A percentile compares a stretch with the other conserved stretches of the same genome.
These are phyloP conservation scores for Bondarzewia mesenterica DNA, from an alignment of 1,284 basidiomycete species.

Conservation along the genomic window DNA sequence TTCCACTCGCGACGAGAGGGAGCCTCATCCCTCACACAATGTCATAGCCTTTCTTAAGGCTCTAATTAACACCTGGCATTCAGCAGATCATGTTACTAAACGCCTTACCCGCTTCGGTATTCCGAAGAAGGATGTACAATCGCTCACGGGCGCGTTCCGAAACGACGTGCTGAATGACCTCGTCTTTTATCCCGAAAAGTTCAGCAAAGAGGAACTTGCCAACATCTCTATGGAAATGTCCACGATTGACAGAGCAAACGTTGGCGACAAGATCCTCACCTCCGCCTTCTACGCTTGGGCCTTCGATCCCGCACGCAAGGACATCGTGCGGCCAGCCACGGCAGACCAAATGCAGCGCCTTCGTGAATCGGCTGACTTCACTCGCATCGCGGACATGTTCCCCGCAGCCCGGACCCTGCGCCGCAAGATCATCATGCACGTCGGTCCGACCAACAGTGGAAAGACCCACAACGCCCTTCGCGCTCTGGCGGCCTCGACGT, in stretches of 20 bases:
- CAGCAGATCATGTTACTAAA: slow-evolving; percentile 11
- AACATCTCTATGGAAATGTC: slow-evolving; percentile 20
- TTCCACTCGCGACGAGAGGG: too few relatives aligned
- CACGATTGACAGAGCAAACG: slow-evolving; percentile 11
- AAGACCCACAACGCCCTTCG: slow-evolving; percentile 93
- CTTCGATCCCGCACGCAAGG: slow-evolving; percentile 22
- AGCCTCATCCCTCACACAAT: neutral
- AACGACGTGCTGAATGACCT: slow-evolving; percentile 22
- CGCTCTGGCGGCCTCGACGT: slow-evolving; percentile 69
- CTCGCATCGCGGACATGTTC: slow-evolving; percentile 33
- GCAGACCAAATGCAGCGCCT: slow-evolving; percentile 24
- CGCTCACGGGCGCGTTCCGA: slow-evolving; percentile 29
- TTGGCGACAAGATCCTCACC: slow-evolving; percentile 26
- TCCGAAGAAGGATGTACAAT: slow-evolving; percentile 21
- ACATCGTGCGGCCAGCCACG: slow-evolving; percentile 21
- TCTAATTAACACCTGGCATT: slow-evolving; percentile 22
- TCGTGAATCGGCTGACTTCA: slow-evolving; percentile 21
- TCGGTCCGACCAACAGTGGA: slow-evolving; percentile 96
- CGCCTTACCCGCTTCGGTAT: slow-evolving; percentile 40
- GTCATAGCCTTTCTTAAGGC: slow-evolving; percentile 1
- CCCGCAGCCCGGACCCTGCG: slow-evolving; percentile 32
- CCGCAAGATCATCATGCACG: slow-evolving; percentile 88
- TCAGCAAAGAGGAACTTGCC: slow-evolving; percentile 25
- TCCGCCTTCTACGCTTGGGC: slow-evolving; percentile 46
- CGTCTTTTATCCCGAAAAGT: slow-evolving; percentile 28